Conservation (phyloP, 352 stramenopile genomes). For the Phytophthora rubi region DNA sequence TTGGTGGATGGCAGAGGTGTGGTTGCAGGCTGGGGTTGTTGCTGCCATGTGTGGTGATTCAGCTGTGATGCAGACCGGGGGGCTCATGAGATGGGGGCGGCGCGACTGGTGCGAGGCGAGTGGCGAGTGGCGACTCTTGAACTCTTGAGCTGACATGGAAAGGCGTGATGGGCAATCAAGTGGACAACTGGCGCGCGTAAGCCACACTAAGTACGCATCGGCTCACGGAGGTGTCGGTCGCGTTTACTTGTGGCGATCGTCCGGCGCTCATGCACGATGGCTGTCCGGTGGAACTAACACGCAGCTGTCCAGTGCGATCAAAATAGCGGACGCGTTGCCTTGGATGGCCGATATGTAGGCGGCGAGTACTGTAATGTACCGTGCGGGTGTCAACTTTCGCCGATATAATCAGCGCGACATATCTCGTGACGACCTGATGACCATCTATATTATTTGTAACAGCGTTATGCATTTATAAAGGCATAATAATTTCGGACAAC, state of each 20-base stretch:
- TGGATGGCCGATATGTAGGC: neutral
- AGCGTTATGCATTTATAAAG: neutral
- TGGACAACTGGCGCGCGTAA: neutral
- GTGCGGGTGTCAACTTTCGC: constrained; percentile 3
- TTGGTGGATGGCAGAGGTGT: too few species aligned
- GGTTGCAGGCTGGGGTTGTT: neutral
- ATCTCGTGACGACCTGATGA: neutral
- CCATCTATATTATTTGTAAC: neutral
- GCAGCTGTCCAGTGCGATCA: neutral
- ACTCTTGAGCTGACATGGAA: neutral
- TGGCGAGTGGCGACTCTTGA: too few species aligned
- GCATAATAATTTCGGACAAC: neutral
- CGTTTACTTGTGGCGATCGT: neutral
- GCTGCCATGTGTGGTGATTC: neutral
- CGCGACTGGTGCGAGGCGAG: neutral
- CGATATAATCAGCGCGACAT: neutral
- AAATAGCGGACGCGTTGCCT: neutral
- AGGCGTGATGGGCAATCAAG: neutral
- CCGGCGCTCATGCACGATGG: too few species aligned
- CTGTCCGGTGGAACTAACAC: neutral
- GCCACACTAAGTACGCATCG: neutral
- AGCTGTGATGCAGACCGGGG: neutral
- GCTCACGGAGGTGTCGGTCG: neutral
- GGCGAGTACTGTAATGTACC: neutral
- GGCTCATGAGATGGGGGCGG: neutral